phyloP scores from a whole-genome alignment of 306 rosid genomes.

The Pyrus bretschneideri region DNA sequence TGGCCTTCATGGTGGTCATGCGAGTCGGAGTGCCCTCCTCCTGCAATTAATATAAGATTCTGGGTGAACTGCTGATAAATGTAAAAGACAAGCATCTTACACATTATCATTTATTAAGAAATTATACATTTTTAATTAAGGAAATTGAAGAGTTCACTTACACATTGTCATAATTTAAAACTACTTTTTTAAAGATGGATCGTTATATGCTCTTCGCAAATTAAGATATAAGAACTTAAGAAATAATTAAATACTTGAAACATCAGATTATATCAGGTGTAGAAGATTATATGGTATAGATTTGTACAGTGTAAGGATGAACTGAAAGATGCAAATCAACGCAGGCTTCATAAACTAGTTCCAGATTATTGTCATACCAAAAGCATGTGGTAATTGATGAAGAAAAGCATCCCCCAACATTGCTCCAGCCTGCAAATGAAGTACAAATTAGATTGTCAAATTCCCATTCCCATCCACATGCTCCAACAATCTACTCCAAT shows the following conservation, averaged over 20 bases:
- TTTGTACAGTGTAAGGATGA: not conserved
- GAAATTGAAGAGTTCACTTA: not conserved
- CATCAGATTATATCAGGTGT: not conserved
- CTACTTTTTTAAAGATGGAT: not conserved
- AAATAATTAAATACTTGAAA: not conserved
- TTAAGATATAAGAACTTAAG: not conserved
- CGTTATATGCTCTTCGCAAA: not conserved
- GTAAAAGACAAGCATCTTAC: not conserved
- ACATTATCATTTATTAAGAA: not conserved
- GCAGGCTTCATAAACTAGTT: not conserved
- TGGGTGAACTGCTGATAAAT: not conserved
- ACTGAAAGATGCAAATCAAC: not conserved
- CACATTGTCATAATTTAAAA: not conserved
- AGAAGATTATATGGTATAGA: not conserved
- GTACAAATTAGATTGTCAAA: not conserved
- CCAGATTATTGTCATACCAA: constrained; percentile 52
- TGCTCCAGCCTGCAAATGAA: constrained; percentile 81
- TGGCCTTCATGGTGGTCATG: constrained; percentile 49
- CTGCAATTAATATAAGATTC: constrained; percentile 35
- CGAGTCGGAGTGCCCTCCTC: constrained; percentile 61
- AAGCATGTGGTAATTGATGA: constrained; percentile 96
- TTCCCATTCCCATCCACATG: not conserved
- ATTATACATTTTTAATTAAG: not conserved
- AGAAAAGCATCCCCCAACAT: constrained; percentile 99
- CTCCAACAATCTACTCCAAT: not conserved